Conservation (phyloP, 257 asterid genomes). For the Solanum habrochaites region DNA sequence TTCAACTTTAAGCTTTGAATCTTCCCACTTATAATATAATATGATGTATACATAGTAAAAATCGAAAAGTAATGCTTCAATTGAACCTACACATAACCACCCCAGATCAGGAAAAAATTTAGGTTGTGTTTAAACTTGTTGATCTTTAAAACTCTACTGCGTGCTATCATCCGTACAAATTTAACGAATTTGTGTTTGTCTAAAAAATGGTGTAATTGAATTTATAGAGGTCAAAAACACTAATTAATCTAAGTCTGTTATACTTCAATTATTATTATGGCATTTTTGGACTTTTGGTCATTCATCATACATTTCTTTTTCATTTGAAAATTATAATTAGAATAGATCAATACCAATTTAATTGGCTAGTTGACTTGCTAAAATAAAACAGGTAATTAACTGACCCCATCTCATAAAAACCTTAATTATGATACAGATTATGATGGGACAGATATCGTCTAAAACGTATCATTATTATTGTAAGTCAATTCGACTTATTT, state of each 20-base stretch:
- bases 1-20: too few species aligned
- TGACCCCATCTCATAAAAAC: neutral
- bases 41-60: neutral
- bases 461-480: neutral
- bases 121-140: neutral
- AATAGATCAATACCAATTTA: neutral
- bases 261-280: neutral
- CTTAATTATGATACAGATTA: neutral
- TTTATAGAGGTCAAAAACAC: neutral
- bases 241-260: neutral
- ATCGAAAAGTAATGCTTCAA: neutral
- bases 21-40: too few species aligned
- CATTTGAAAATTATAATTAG: neutral
- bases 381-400: neutral
- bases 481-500: neutral
- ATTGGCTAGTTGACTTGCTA: neutral
- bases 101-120: neutral
- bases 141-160: neutral
- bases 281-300: neutral
- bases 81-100: neutral
- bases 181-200: neutral
- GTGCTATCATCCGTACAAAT: neutral
- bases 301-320: neutral
- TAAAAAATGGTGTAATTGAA: neutral
- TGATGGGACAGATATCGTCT: neutral